Base-by-base conservation (phyloP, 2,329 filamentous ascomycete genomes). In the Neofusicoccum ribis region DNA sequence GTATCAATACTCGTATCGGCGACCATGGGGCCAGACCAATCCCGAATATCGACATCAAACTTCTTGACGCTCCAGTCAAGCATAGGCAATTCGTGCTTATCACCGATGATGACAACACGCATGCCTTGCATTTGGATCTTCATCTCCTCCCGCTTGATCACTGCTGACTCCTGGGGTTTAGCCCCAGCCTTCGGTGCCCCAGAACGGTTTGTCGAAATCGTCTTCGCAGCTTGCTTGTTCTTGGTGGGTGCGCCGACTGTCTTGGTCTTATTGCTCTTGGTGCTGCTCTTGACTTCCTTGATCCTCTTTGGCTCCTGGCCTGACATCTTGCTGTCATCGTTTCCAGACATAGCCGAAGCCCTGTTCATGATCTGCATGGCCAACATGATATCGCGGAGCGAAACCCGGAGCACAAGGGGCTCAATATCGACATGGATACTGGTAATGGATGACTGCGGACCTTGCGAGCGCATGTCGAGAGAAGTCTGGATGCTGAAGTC, bases 401-500 rank as follows among this genome's bases (percentile, higher is more conserved):
- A 98, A 31, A 99, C 81, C 2, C 95, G 88, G 9, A 99, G 83
- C 54, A 99, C 91, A 31, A 99, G 84, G 1, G 96, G 95, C 73
- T 99, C 94, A 52, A 99, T 84, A 43, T 96, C 91, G 14, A 97
- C 85, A 70, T 92, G 88, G 62, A 99, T 94, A 69, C 87, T 95
- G 3, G 89, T 95, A 41, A 89, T 72, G 1, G 86, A 84, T 12
- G 86, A 85, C 27, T 84, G 83, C 67, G 82, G 83, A 34, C 85
- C 85, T 72, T 89, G 84, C 1, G 84, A 81, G 46, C 85, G 82
- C 69, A 87, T 88, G 72, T 99, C 94, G 82, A 99, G 88, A 2
- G 92, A 95, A 71, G 96, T 84, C 68, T 95, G 91, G 9, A 98
- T 83, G 2, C 93, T 97, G 76, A 99, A 99, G 77, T 99, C 93